phyloP scores from a whole-genome alignment of 1,139 yeast species.

The Pichia sp. region DNA sequence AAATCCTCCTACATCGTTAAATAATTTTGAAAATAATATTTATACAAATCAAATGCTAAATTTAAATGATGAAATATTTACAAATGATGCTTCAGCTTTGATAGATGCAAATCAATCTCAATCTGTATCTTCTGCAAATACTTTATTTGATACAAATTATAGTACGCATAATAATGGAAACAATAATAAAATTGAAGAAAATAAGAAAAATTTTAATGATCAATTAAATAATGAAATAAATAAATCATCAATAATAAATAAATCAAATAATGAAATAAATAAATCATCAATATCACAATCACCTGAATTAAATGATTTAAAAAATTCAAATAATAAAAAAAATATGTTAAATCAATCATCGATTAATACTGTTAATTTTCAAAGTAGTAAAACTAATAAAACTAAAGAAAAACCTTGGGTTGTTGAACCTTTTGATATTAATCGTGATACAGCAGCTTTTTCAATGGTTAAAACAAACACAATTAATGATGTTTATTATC shows the following conservation, averaged over 20 bases:
- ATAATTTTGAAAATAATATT: background rate
- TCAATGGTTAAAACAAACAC: slow-evolving; percentile 33
- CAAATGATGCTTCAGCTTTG: background rate
- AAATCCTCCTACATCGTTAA: background rate
- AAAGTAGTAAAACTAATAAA: slow-evolving; percentile 10
- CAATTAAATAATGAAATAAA: no score
- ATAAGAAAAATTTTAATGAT: no score
- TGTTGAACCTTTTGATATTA: slow-evolving; percentile 50
- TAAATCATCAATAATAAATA: background rate
- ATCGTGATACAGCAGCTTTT: slow-evolving; percentile 46
- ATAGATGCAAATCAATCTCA: no score
- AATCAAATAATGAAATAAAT: no score
- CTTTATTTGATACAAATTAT: background rate
- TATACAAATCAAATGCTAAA: background rate
- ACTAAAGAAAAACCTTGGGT: slow-evolving; percentile 40
- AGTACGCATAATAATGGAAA: background rate
- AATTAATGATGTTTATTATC: slow-evolving; percentile 10
- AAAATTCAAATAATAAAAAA: no score
- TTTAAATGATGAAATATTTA: background rate
- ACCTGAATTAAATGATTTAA: no score
- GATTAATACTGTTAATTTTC: no score
- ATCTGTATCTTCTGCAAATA: no score
- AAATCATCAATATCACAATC: no score
- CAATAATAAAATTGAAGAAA: background rate
- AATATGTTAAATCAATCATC: no score